Conservation (phyloP, 148 eudicot genomes). For the Rhododendron ovatum region DNA sequence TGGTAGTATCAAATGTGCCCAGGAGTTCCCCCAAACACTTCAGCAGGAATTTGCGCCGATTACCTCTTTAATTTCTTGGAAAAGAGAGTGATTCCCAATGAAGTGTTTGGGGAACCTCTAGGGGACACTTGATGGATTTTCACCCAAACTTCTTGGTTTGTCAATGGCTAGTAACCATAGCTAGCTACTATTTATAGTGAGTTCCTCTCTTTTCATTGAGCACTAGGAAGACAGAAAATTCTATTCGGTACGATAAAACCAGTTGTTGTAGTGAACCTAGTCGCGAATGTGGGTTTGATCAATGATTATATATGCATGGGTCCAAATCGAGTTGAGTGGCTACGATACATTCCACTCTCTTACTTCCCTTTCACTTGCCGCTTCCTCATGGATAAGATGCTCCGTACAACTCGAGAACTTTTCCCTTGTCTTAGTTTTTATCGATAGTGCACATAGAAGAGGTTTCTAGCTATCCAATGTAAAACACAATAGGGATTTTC, state of each 20-base stretch:
- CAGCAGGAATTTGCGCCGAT: neutral
- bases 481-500: neutral
- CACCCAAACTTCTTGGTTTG: neutral
- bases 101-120: neutral
- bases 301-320: neutral
- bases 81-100: neutral
- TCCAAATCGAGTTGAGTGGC: neutral
- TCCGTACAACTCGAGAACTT: no score
- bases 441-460: neutral
- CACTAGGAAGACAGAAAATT: neutral
- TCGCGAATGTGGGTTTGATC: neutral
- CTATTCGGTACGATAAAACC: neutral
- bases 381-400: neutral
- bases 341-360: neutral
- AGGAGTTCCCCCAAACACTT: conserved; percentile 35
- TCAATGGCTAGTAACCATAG: neutral
- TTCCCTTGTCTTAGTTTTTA: neutral
- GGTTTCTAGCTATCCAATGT: neutral
- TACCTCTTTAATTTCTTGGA: neutral
- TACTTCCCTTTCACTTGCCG: neutral
- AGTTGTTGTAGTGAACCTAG: neutral
- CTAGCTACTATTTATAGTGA: neutral
- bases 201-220: neutral
- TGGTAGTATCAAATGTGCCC: neutral
- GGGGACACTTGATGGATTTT: neutral